These are phyloP conservation scores for Thalassiosira livingstoniorum DNA, from an alignment of 352 stramenopile species.

Conservation along the genomic window DNA sequence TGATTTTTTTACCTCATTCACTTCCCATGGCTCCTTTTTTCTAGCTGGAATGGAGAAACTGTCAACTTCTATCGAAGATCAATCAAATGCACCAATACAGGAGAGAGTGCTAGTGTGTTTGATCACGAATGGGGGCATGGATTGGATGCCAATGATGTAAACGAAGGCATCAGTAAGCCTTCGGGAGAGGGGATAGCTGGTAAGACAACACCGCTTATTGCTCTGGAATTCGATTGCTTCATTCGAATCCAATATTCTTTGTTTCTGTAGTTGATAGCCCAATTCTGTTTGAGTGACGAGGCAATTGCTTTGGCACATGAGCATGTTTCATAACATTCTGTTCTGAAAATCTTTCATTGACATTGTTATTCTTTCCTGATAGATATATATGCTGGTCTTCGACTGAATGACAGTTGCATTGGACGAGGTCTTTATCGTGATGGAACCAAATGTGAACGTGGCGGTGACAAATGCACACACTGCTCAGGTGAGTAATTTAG, in stretches of 20 bases:
- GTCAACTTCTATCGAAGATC: constrained; percentile 23
- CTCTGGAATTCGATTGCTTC: too few species aligned
- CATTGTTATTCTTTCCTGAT: too few species aligned
- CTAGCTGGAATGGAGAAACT: background rate
- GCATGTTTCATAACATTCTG: too few species aligned
- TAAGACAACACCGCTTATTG: too few species aligned
- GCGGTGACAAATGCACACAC: background rate
- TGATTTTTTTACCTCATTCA: background rate
- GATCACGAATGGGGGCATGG: constrained; percentile 23
- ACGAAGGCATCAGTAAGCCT: background rate
- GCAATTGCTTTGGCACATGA: too few species aligned
- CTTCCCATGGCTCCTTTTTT: background rate
- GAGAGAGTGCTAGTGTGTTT: constrained; percentile 20
- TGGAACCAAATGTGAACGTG: background rate
- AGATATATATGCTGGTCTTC: constrained; percentile 15
- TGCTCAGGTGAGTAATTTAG: constrained; percentile 3
- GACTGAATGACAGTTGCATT: constrained; percentile 29
- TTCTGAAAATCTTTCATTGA: too few species aligned
- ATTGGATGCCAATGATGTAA: background rate
- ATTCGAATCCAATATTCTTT: too few species aligned
- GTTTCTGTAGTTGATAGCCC: too few species aligned
- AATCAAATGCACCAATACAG: constrained; percentile 12
- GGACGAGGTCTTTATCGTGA: constrained; percentile 15
- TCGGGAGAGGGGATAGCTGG: constrained; percentile 21
- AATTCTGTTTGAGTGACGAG: too few species aligned